Conservation (phyloP, 176 grass and related monocot genomes). For the Bromus sterilis region DNA sequence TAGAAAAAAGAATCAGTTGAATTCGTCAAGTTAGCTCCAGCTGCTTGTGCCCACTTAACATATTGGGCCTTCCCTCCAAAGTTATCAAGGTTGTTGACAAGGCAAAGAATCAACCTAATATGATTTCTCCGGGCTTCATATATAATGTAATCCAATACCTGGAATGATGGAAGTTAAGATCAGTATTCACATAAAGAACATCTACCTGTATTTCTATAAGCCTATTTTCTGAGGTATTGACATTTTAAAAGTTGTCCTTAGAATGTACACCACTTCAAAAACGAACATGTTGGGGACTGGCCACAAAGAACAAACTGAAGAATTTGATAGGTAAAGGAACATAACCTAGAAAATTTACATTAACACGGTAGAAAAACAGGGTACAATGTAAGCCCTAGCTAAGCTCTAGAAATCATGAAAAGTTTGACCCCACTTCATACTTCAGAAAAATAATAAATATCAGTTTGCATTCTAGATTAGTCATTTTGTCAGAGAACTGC, state of each 20-base stretch:
- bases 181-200: neutral
- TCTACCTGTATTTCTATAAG: neutral
- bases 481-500: neutral
- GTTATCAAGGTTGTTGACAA: conserved; percentile 88
- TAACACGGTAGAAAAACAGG: neutral
- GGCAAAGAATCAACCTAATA: conserved; percentile 77
- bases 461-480: neutral
- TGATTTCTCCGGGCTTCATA: conserved; percentile 68
- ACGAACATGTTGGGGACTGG: neutral
- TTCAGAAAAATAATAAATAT: neutral
- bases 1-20: conserved; percentile 79
- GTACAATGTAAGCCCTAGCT: neutral
- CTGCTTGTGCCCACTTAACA: conserved; percentile 71
- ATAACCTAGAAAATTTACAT: neutral
- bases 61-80: conserved; percentile 95
- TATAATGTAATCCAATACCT: conserved; percentile 91
- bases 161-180: neutral
- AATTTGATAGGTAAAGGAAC: neutral
- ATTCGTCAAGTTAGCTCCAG: conserved; percentile 56
- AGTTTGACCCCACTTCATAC: neutral
- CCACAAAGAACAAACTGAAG: neutral
- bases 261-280: neutral
- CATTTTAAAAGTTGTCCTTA: neutral
- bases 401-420: neutral
- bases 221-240: neutral